Base-by-base conservation (phyloP, 1,139 yeast genomes). In the Nadsonia commutata region DNA sequence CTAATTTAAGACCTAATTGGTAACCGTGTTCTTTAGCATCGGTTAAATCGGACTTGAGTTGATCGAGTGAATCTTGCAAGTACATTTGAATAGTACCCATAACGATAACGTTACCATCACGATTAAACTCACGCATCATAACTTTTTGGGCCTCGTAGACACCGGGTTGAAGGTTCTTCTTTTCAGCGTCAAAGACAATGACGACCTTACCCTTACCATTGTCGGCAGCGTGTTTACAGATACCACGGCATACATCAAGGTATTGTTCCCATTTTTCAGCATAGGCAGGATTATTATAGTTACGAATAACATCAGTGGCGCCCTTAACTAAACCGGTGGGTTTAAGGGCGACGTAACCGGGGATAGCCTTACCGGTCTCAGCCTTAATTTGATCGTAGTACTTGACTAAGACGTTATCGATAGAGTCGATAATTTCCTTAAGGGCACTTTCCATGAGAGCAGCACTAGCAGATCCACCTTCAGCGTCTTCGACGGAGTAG, bases 31-130 rank as follows among this genome's bases (percentile, higher is more conserved):
- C 62, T 47, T 64, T 55, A 13, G 97, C 95, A 48, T 78, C 67
- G 49, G 68, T 65, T 51, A 77, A 74, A 58, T 88, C 96, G 39
- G 63, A 51, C 33, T 74, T 63, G 51, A 88, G 67, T 52, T 82
- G 72, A 22, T 69, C 69, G 2, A 78, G 62, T 1, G 94, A 76
- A 49, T 78, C 84, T 43, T 78, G 74, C 56, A 90, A 70, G 63
- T 90, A 90, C 85, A 88, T 78, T 65, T 90, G 98, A 60, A 90
- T 74, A 17, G 98, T 90, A 37, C 97, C 97, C 45, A 84, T 83
- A 22, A 85, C 84, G 21, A 83, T 75, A 18, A 82, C 74, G 3
- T 66, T 58, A 47, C 73, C 65, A 38, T 66, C 55, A 40, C 74
- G 74, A 67, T 88, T 88, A 65, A 76, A 88, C 57, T 72, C 75